These are phyloP conservation scores for Diospyros kaki DNA, from an alignment of 148 eudicot species.

Conservation along the genomic window DNA sequence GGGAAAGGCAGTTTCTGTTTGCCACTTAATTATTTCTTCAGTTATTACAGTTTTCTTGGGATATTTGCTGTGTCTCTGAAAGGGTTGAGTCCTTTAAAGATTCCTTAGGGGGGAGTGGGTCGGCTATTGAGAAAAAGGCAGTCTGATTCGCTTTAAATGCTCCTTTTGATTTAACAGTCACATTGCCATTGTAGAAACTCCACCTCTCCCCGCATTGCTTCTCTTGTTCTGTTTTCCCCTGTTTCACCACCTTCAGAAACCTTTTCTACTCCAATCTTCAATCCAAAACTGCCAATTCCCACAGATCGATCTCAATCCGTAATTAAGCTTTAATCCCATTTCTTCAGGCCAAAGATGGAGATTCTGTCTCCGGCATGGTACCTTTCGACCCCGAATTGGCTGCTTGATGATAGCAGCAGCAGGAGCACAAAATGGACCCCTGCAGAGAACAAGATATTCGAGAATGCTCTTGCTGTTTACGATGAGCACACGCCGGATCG, in stretches of 20 bases:
- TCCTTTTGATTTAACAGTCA: constrained; percentile 37
- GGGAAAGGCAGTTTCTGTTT: not conserved
- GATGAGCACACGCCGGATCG: constrained; percentile 87
- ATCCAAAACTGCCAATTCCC: not conserved
- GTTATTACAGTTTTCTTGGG: not conserved
- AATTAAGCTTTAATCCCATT: not conserved
- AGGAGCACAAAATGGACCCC: constrained; percentile 64
- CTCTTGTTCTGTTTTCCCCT: constrained; percentile 21
- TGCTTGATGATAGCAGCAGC: constrained; percentile 57
- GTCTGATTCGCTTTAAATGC: constrained; percentile 61
- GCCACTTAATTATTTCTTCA: not conserved
- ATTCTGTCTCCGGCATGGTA: constrained; percentile 55
- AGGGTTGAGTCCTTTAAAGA: constrained; percentile 53
- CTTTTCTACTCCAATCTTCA: not conserved
- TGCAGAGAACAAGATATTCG: constrained; percentile 79
- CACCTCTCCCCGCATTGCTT: constrained; percentile 38
- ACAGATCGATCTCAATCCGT: not conserved
- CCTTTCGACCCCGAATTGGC: constrained; percentile 60
- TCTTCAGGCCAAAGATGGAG: constrained; percentile 68
- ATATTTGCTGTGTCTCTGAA: constrained; percentile 21
- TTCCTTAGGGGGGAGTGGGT: constrained; percentile 39
- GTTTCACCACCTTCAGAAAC: not conserved
- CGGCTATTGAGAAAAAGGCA: constrained; percentile 36
- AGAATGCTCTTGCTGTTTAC: constrained; percentile 67
- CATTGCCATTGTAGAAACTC: constrained; percentile 35